Evolutionary conservation across 1,284 basidiomycete species (phyloP).

Genomic region (Xerocomus nothofagi): DNA sequence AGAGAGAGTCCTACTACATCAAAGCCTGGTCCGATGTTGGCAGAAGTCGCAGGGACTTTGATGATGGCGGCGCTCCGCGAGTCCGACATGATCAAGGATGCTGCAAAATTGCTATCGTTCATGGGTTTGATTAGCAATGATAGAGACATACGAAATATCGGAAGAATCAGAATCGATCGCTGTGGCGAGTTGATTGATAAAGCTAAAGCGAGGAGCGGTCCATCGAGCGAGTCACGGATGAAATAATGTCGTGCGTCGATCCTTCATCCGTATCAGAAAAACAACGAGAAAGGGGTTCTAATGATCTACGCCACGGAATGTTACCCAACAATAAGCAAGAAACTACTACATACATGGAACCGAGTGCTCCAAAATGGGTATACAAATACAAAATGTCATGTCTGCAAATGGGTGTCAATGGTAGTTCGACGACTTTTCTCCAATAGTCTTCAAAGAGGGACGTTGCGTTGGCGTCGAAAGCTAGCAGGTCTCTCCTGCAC

Average conservation of each 20-base stretch:
- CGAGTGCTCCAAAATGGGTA: conserved; percentile 8
- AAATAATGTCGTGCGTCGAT: conserved; percentile 17
- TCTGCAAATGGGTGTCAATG: neutral
- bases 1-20: conserved; percentile 98
- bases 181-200: neutral
- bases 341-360: conserved; percentile 2
- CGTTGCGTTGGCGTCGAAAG: neutral
- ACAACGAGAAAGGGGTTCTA: too few species aligned
- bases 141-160: conserved; percentile 6
- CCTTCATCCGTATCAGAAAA: conserved; percentile 6
- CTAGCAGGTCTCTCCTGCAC: conserved; percentile 10
- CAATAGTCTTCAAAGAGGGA: neutral
- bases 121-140: neutral
- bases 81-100: conserved; percentile 16
- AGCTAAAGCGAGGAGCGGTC: neutral
- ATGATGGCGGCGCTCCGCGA: conserved; percentile 54
- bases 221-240: too few species aligned
- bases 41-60: conserved; percentile 92
- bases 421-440: conserved; percentile 8
- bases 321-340: neutral
- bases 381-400: conserved; percentile 13
- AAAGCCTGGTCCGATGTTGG: conserved; percentile 98
- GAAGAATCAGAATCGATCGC: neutral
- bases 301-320: neutral
- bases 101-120: neutral